phyloP scores from a whole-genome alignment of 768 basidiomycete species.

The Coprinopsis strossmayeri region DNA sequence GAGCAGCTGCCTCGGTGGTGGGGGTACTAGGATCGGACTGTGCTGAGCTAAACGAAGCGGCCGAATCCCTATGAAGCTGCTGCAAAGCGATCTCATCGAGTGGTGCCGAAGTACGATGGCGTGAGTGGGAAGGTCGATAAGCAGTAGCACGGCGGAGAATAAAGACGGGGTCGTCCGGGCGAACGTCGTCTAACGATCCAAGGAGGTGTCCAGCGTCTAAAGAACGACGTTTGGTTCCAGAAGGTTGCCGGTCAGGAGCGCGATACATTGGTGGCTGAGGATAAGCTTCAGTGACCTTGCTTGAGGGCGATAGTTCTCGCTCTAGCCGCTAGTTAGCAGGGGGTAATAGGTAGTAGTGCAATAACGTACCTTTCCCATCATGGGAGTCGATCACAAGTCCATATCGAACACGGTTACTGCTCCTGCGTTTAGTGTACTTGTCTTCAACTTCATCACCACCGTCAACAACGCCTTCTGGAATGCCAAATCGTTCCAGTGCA shows the following conservation, averaged over 20 bases:
- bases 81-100: constrained; percentile 81
- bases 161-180: constrained; percentile 82
- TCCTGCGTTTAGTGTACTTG: constrained; percentile 76
- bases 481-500: constrained; percentile 89
- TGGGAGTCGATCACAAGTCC: constrained; percentile 53
- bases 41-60: constrained; percentile 52
- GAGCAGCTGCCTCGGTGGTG: constrained; percentile 20
- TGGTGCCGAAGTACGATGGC: constrained; percentile 66
- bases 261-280: constrained; percentile 48
- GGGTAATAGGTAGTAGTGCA: too few species aligned
- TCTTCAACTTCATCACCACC: constrained; percentile 98
- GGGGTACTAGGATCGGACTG: constrained; percentile 6
- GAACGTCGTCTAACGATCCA: constrained; percentile 68
- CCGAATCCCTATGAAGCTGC: constrained; percentile 61
- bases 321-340: too few species aligned
- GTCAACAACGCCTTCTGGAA: constrained; percentile 94
- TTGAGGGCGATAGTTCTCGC: constrained; percentile 69
- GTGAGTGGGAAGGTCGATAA: constrained; percentile 66
- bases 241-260: constrained; percentile 49
- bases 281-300: constrained; percentile 82
- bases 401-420: constrained; percentile 75
- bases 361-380: constrained; percentile 55
- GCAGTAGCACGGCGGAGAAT: constrained; percentile 77
- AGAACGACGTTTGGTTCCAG: constrained; percentile 76
- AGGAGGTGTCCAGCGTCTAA: constrained; percentile 71